Base-by-base conservation (phyloP, 2,329 filamentous ascomycete genomes). In the Shiraia bambusicola region DNA sequence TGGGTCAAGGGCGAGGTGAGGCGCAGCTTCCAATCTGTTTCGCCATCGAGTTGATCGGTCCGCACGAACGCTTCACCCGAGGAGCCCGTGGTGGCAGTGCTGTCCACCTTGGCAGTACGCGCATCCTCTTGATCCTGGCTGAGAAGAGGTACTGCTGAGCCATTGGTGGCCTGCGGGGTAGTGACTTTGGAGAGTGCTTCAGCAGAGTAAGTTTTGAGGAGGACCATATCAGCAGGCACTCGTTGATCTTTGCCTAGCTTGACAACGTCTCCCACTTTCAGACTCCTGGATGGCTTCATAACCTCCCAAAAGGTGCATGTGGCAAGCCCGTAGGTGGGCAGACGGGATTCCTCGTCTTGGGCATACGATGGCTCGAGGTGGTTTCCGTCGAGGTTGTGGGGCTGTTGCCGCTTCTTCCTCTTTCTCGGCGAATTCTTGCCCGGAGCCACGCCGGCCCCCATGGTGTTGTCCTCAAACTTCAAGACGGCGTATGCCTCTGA, bases 11-110 rank as follows among this genome's bases (percentile, higher is more conserved):
- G 82, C 10, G 90, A 93, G 1, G 93, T 90, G 26, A 97, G 70
- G 22, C 94, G 84, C 42, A 98, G 75, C 71, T 98, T 98, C 94
- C 93, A 98, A 63, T 98, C 93, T 0, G 93, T 98, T 72, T 98
- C 93, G 56, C 93, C 93, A 61, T 98, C 93, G 8, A 98, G 78
- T 65, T 98, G 93, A 68, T 98, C 93, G 2, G 94, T 98, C 46
- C 93, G 82, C 62, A 98, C 97, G 61, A 98, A 98, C 0, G 92
- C 92, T 70, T 98, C 94, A 19, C 90, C 90, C 17, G 77, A 76
- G n/a, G 78, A 66, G 11, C 63, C 61, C 26, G 54, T 52, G 9
- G 52, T 51, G 16, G 48, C 31, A 11, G 50, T 35, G 28, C 26
- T 49, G 16, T 63, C 56, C 6, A 42, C 44, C 24, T 54, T 56